Conservation (phyloP, 306 rosid genomes). For the Sphenostylis stenocarpa region DNA sequence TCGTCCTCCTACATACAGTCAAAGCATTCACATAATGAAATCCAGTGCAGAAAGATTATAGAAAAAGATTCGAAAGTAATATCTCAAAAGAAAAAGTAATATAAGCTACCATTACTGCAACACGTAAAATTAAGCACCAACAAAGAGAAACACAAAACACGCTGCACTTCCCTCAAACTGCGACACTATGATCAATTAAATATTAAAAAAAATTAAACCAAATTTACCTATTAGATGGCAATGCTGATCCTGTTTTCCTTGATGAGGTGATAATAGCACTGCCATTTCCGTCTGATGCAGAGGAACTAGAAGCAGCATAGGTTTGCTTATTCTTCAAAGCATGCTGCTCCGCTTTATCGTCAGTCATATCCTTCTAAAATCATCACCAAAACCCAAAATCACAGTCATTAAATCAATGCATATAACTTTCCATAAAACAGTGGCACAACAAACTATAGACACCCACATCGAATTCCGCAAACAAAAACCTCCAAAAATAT, state of each 20-base stretch:
- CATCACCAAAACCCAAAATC: slow-evolving; percentile 42
- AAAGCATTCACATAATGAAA: slow-evolving; percentile 21
- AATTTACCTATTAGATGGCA: slow-evolving; percentile 70
- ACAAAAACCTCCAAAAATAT: slow-evolving; percentile 34
- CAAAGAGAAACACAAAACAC: background rate
- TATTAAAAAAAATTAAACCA: too few species aligned
- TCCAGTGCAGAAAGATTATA: slow-evolving; percentile 16
- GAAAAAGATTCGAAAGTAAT: background rate
- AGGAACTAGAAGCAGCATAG: slow-evolving; percentile 73
- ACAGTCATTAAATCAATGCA: slow-evolving; percentile 34
- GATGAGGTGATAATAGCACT: slow-evolving; percentile 67
- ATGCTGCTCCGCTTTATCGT: slow-evolving; percentile 59
- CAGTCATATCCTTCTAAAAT: slow-evolving; percentile 54
- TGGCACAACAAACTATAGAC: background rate
- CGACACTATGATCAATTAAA: background rate
- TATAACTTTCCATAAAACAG: background rate
- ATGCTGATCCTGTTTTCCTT: slow-evolving; percentile 47
- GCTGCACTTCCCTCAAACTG: background rate
- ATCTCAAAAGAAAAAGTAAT: background rate
- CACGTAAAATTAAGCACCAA: slow-evolving; percentile 17
- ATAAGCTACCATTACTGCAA: background rate
- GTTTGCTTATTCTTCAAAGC: slow-evolving; percentile 86
- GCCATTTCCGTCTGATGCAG: slow-evolving; percentile 74
- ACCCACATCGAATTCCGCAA: slow-evolving; percentile 4
- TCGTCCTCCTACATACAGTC: slow-evolving; percentile 63